Evolutionary conservation across 768 basidiomycete genomes (phyloP), one percentile per base, ranked within the genome.

Genomic region (Dentipellis fragilis): DNA sequence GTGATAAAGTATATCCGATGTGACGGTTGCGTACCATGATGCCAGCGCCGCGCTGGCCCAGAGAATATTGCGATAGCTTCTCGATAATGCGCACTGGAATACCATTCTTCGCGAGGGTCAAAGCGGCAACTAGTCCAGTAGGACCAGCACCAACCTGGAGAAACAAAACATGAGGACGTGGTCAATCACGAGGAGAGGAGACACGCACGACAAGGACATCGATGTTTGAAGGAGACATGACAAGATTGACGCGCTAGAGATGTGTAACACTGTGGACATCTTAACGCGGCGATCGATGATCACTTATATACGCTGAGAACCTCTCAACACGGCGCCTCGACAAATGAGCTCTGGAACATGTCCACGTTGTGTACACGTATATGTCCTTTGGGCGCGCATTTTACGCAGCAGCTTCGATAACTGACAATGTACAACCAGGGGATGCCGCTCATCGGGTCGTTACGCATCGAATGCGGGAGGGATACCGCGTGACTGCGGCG

Each of bases 11-110:
- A 16, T 1, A 45, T 19, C 14, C 42, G 9, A 3, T 4, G 11
- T 9, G 42, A 5, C 4, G 5, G 16, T 45, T 16, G 16, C 48
- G 10, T 21, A 57, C 57, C 35, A 40, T 29, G 22, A 57, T 42
- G 4, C 51, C 52, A 12, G 57, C 40, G 12, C 57, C 57, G 12
- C 57, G 57, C 22, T 53, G 52, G 34, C 57, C 52, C 19, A 23
- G 4, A 4, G 35, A 35, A 10, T 10, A 36, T 14, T 37, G n/a
- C 19, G 29, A 17, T 1, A 54, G 39, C 47, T 54, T 58, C n/a
- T 58, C 57, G 53, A 58, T 46, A 21, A 58, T 36, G n/a, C 57
- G 57, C 9, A 58, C 54, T 22, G 57, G 8, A 21, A 58, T 38
- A 11, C 57, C 57, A 29, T 58, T 55, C 21, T 55, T 40, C 3